Conservation (phyloP, 352 stramenopile genomes). For the Plasmopara muralis region DNA sequence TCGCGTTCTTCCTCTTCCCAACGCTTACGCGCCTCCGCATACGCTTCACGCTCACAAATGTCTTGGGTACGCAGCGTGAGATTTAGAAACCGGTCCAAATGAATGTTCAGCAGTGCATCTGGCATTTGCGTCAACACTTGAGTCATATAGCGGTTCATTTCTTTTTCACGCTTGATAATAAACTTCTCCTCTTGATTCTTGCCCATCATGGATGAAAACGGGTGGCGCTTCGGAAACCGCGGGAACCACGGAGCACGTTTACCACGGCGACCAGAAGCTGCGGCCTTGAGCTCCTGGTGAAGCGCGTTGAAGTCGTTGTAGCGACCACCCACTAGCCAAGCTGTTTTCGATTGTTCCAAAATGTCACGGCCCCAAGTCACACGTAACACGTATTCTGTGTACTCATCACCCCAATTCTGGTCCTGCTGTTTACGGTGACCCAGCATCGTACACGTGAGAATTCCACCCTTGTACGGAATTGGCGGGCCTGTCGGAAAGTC, state of each 20-base stretch:
- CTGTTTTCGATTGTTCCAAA: slow-evolving; percentile 82
- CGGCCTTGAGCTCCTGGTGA: slow-evolving; percentile 84
- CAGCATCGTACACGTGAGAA: slow-evolving; percentile 85
- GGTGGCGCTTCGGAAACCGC: slow-evolving; percentile 84
- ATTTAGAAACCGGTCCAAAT: slow-evolving; percentile 88
- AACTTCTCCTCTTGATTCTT: slow-evolving; percentile 90
- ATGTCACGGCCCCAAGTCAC: slow-evolving; percentile 86
- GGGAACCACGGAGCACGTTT: slow-evolving; percentile 87
- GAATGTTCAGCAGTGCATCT: slow-evolving; percentile 80
- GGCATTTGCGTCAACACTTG: slow-evolving; percentile 88
- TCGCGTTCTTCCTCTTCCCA: slow-evolving; percentile 87
- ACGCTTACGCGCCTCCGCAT: slow-evolving; percentile 77
- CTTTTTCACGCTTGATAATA: slow-evolving; percentile 87
- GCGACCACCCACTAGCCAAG: slow-evolving; percentile 79
- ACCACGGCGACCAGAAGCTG: slow-evolving; percentile 70
- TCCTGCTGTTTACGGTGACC: slow-evolving; percentile 85
- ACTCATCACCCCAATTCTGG: slow-evolving; percentile 87
- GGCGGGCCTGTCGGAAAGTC: slow-evolving; percentile 86
- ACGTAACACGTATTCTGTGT: slow-evolving; percentile 86
- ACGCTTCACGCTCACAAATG: slow-evolving; percentile 84
- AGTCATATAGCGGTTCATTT: slow-evolving; percentile 89
- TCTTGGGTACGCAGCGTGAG: slow-evolving; percentile 79
- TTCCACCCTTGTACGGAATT: slow-evolving; percentile 87
- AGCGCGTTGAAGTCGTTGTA: slow-evolving; percentile 90
- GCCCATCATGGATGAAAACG: slow-evolving; percentile 86